Conservation (phyloP, 2,329 filamentous ascomycete species). For the Xylariaceae sp. region DNA sequence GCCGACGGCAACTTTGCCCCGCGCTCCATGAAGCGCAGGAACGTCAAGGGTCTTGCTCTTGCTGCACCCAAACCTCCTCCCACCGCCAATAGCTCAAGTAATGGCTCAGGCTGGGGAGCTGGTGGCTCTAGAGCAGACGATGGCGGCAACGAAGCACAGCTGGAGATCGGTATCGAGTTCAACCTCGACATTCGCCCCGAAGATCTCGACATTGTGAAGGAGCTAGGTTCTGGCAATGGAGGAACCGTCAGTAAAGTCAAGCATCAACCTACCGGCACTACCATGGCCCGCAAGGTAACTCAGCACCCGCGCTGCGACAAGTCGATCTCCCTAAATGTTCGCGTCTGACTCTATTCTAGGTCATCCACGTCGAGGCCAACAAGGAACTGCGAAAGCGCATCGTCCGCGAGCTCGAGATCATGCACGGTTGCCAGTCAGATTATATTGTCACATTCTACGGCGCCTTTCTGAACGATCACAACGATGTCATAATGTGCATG, state of each 20-base stretch:
- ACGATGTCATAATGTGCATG: conserved; percentile 99
- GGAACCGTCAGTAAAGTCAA: conserved; percentile 98
- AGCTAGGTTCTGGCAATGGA: conserved; percentile 92
- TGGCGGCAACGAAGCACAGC: conserved; percentile 53
- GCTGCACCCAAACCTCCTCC: conserved; percentile 68
- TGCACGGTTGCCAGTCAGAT: conserved; percentile 95
- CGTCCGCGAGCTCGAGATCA: conserved; percentile 93
- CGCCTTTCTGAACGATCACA: conserved; percentile 91
- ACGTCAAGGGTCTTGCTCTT: conserved; percentile 91
- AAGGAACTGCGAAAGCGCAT: conserved; percentile 96
- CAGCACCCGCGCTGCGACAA: neutral
- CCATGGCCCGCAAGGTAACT: conserved; percentile 93
- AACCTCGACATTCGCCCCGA: conserved; percentile 87
- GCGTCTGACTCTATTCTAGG: conserved; percentile 46
- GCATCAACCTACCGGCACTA: conserved; percentile 88
- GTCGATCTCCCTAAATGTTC: neutral
- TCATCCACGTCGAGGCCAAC: conserved; percentile 97
- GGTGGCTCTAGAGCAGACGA: conserved; percentile 45
- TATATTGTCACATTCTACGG: conserved; percentile 98
- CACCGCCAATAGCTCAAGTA: conserved; percentile 68
- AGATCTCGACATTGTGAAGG: conserved; percentile 88
- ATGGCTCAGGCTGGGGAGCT: conserved; percentile 41
- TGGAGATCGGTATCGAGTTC: conserved; percentile 98
- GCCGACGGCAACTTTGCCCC: conserved; percentile 56
- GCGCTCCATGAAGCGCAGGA: conserved; percentile 96